A percentile compares a stretch with the other conserved stretches of the same genome.
Evolutionary conservation across 23 red algal species (phyloP).

Genomic region (Gracilaria vermiculophylla): DNA sequence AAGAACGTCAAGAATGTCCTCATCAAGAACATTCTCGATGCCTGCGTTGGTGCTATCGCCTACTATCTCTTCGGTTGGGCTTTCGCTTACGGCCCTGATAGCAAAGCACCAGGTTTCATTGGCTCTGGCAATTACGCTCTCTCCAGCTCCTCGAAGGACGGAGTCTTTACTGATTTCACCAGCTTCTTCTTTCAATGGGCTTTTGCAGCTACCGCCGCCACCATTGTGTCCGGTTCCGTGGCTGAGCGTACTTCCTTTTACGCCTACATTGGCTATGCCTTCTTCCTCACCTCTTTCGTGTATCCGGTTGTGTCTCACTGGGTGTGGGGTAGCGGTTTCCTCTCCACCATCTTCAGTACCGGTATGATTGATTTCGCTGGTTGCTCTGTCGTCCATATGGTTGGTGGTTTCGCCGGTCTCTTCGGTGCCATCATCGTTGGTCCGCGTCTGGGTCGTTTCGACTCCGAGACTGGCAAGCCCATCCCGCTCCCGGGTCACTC

Average conservation of each 20-base stretch:
- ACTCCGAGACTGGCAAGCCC: conserved; percentile 63
- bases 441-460: conserved; percentile 92
- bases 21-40: conserved; percentile 80
- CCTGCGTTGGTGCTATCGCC: conserved; percentile 81
- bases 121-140: conserved; percentile 73
- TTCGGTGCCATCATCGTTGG: conserved; percentile 89
- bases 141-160: conserved; percentile 16
- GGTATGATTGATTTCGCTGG: conserved; percentile 97
- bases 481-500: conserved; percentile 90
- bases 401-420: conserved; percentile 74
- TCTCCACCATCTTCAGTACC: conserved; percentile 26
- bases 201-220: conserved; percentile 95
- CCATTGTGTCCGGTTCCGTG: conserved; percentile 93
- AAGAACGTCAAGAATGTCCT: conserved; percentile 97
- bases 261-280: conserved; percentile 90
- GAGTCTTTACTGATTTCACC: conserved; percentile 42
- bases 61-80: conserved; percentile 90
- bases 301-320: conserved; percentile 95
- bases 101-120: conserved; percentile 75
- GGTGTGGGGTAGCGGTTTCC: conserved; percentile 86
- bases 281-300: conserved; percentile 89
- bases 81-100: conserved; percentile 75
- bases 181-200: conserved; percentile 90
- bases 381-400: conserved; percentile 91
- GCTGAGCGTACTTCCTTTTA: conserved; percentile 90